Base-by-base conservation (phyloP, 2,329 filamentous ascomycete species). In the Clonostachys byssicola region DNA sequence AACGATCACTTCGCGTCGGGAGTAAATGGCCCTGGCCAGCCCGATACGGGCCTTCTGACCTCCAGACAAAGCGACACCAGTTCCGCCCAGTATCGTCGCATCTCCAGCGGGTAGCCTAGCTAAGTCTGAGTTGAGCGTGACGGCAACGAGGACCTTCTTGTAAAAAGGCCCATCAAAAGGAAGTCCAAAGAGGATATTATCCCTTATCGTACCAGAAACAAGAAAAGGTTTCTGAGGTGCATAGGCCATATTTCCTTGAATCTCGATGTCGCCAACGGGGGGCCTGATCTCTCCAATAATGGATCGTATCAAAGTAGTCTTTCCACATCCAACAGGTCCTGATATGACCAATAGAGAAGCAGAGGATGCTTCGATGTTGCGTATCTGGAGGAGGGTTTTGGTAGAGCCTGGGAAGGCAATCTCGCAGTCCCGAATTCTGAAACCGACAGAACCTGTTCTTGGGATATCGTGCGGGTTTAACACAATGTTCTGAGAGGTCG, bases 261-360 rank as follows among this genome's bases (percentile, higher is more conserved):
- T 83, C 49, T 95, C 86, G 56, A 91, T 71, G 53, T 84, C 81
- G 40, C 80, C 80, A 12, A 85, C 66, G 2, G 83, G 72, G 1
- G 78, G 18, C 5, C 5, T 20, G 18, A 20, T 20, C 18, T 20
- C 18, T 20, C 18, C 18, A 5, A 20, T 20, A 5, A 20, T 20
- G 18, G 18, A 20, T 20, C 18, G 18, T 4, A 20, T 20, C 18
- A 20, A 20, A 20, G 18, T 20, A 4, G 18, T 20, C 18, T 20
- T 20, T 20, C 18, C 18, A 20, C 18, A 20, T 20, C 18, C 18
- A 20, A 20, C 18, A 20, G 18, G 5, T 20, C 18, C 18, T 20
- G 18, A 20, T 20, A 20, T 20, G 18, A 20, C 18, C 5, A 20
- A 20, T 5, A 20, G 18, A 20, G 5, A 20, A 20, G 18, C 18